Base-by-base conservation (phyloP, 495 filamentous ascomycete genomes). In the Apodospora peruviana region DNA sequence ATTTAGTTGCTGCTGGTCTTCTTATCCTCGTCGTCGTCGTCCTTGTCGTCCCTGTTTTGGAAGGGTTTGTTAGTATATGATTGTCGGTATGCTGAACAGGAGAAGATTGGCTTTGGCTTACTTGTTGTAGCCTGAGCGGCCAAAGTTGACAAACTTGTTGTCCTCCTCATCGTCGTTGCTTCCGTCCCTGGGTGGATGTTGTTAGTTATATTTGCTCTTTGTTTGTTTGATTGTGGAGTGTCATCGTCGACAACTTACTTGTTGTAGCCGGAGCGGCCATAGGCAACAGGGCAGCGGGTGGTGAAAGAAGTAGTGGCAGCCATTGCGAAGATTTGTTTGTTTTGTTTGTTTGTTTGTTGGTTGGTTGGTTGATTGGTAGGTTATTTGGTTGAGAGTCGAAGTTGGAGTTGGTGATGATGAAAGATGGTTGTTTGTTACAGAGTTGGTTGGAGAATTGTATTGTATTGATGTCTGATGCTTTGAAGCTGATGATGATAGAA, bases 281-380 rank as follows among this genome's bases (percentile, higher is more conserved):
- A 80, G 50, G 73, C 82, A 53, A 80, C 79, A 55, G 78, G 78
- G 58, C 73, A 79, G 67, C 76, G 51, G 54, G 60, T 65, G 50
- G 53, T 50, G 57, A 56, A 52, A 56, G 57, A 62, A 58, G 61
- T 43, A 46, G 58, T 57, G 53, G 56, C 69, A 50, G 66, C 72
- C 72, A 73, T 75, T 73, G 64, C 41, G 51, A 56, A 57, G 24
- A 23, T 51, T 47, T 46, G 22, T 38, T 57, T 51, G 49, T 27
- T 53, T 51, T 27, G 40, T 47, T 37, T 47, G 29, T 37, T 21
- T 4, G 5, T 21, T 38, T 41, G 34, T 40, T 17, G 45, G 23
- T 44, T 55, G 38, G 16, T 37, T 24, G 27, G 36, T 14, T 46
- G 23, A 42, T 42, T 40, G 29, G 23, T 27, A 29, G 32, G 18